Conservation (phyloP, 1,284 basidiomycete species). For the Mycena citricolor region DNA sequence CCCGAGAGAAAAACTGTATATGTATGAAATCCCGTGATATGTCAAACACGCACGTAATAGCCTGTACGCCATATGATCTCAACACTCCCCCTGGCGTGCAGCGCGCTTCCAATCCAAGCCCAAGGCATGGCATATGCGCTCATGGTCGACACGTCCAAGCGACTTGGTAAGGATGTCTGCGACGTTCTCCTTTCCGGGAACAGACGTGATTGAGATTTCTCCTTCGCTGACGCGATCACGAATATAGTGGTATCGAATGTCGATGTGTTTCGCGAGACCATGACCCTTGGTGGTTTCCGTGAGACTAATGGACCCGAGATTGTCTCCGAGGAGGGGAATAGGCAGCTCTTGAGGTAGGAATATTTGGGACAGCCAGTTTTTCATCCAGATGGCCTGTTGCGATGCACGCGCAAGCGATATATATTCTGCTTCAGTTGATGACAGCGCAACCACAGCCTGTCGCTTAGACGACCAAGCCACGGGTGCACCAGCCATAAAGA, state of each 20-base stretch:
- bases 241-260: slow-evolving; percentile 4
- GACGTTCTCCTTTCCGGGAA: not conserved
- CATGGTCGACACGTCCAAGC: not conserved
- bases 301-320: slow-evolving; percentile 12
- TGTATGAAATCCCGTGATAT: no score
- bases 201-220: not conserved
- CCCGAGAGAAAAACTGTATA: no score
- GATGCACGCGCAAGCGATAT: slow-evolving; percentile 1
- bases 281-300: slow-evolving; percentile 8
- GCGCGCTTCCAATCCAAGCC: not conserved
- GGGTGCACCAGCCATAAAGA: slow-evolving; percentile 15
- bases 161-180: slow-evolving; percentile 3
- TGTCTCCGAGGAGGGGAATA: slow-evolving; percentile 3
- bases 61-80: no score
- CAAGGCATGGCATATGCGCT: not conserved
- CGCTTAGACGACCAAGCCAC: slow-evolving; percentile 20
- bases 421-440: slow-evolving; percentile 2
- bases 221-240: not conserved
- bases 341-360: slow-evolving; percentile 2
- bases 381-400: slow-evolving; percentile 4
- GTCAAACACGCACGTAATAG: no score
- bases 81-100: slow-evolving; percentile 7
- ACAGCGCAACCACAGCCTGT: slow-evolving; percentile 5
- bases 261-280: slow-evolving; percentile 7
- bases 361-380: slow-evolving; percentile 6